Conservation (phyloP, 169 alveolate genomes). For the Plasmodium billcollinsi region DNA sequence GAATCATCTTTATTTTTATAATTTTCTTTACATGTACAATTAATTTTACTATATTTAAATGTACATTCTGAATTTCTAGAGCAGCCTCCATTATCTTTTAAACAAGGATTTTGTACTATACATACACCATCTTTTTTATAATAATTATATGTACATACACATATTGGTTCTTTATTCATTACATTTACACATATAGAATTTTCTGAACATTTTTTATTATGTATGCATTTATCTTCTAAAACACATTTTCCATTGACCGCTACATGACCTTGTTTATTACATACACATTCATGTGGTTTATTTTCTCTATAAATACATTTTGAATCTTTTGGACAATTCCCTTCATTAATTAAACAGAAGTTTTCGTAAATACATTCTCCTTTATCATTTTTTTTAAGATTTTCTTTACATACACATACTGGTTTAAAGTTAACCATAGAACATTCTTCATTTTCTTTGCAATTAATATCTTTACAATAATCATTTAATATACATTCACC, state of each 20-base stretch:
- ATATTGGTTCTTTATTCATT: conserved; percentile 54
- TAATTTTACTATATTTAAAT: conserved; percentile 8
- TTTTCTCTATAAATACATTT: conserved; percentile 37
- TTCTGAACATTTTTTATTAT: conserved; percentile 35
- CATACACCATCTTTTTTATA: conserved; percentile 15
- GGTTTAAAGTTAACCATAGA: conserved; percentile 3
- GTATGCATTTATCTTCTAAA: conserved; percentile 29
- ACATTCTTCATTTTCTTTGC: conserved; percentile 44
- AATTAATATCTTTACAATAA: conserved; percentile 15
- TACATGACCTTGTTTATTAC: conserved; percentile 40
- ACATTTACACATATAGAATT: conserved; percentile 59
- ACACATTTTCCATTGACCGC: conserved; percentile 33
- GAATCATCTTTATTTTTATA: conserved; percentile 6
- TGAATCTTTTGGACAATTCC: conserved; percentile 46
- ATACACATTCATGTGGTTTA: conserved; percentile 44
- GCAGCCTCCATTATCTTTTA: conserved; percentile 49
- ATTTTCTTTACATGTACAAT: conserved; percentile 48
- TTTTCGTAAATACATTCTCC: conserved; percentile 33
- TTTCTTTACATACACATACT: conserved; percentile 45
- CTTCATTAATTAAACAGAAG: conserved; percentile 31
- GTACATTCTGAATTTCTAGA: conserved; percentile 27
- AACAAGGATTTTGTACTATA: conserved; percentile 37
- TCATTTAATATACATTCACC: conserved; percentile 19
- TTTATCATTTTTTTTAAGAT: conserved; percentile 15
- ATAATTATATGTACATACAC: conserved; percentile 66